phyloP scores from a whole-genome alignment of 2,329 filamentous ascomycete genomes.

The Exophiala alcalophila region DNA sequence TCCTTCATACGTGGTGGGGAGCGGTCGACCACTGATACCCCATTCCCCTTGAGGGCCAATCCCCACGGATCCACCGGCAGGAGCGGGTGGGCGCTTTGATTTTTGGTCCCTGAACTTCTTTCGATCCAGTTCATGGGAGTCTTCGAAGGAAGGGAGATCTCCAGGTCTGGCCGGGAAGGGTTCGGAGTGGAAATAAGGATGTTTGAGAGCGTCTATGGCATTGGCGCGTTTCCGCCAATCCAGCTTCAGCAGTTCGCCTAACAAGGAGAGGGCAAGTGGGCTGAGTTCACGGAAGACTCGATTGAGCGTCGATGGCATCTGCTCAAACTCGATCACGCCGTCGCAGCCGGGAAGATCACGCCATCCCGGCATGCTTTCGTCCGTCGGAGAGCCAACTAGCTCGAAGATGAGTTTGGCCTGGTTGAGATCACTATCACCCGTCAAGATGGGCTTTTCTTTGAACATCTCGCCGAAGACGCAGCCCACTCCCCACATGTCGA shows the following conservation, averaged over 20 bases:
- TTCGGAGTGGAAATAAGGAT: constrained; percentile 80
- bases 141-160: constrained; percentile 87
- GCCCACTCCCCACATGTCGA: constrained; percentile 98
- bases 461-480: constrained; percentile 99
- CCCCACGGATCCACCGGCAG: constrained; percentile 85
- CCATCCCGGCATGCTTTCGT: constrained; percentile 92
- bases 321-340: constrained; percentile 61
- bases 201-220: constrained; percentile 86
- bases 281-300: constrained; percentile 73
- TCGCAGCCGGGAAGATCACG: constrained; percentile 77
- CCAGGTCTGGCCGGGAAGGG: constrained; percentile 78
- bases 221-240: constrained; percentile 89
- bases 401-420: constrained; percentile 94
- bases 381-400: constrained; percentile 82
- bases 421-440: constrained; percentile 82
- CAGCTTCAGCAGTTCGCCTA: constrained; percentile 78
- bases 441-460: constrained; percentile 83
- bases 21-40: constrained; percentile 41
- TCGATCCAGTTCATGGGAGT: constrained; percentile 94
- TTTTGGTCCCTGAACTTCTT: constrained; percentile 86
- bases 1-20: constrained; percentile 35
- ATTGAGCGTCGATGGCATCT: constrained; percentile 63
- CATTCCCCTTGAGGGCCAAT: constrained; percentile 61
- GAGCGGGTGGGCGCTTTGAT: constrained; percentile 80
- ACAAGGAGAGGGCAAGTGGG: constrained; percentile 69